A percentile compares a stretch with the other conserved stretches of the same genome.
Conservation (phyloP, 352 stramenopile genomes). For the Phytopythium delawarense region DNA sequence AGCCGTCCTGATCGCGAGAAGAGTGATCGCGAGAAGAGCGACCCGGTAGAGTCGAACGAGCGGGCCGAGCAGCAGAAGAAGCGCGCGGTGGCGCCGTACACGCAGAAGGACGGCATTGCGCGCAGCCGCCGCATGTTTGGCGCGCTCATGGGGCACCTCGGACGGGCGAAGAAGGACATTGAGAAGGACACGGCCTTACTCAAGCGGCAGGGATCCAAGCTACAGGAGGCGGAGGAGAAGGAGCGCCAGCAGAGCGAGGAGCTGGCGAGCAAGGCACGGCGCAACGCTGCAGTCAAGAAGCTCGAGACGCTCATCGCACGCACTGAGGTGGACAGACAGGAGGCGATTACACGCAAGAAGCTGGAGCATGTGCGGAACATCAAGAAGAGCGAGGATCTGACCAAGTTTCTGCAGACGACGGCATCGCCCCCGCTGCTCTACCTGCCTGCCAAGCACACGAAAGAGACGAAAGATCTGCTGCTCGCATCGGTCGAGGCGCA, state of each 20-base stretch:
- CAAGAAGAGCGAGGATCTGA: constrained; percentile 35
- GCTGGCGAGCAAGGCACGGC: constrained; percentile 38
- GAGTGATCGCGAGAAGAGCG: constrained; percentile 1
- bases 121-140: constrained; percentile 80
- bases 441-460: constrained; percentile 65
- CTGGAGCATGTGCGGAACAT: constrained; percentile 50
- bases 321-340: constrained; percentile 48
- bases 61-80: constrained; percentile 35
- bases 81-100: constrained; percentile 50
- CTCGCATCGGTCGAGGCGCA: constrained; percentile 62
- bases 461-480: constrained; percentile 72
- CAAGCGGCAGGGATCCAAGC: constrained; percentile 63
- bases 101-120: constrained; percentile 59
- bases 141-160: constrained; percentile 74
- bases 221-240: constrained; percentile 58
- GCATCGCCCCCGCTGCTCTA: constrained; percentile 70
- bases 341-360: constrained; percentile 51
- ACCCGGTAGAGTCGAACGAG: constrained; percentile 12
- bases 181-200: constrained; percentile 73
- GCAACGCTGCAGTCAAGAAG: constrained; percentile 26
- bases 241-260: constrained; percentile 62
- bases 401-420: constrained; percentile 68
- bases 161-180: constrained; percentile 75
- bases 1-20: neutral
- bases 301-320: constrained; percentile 40